phyloP scores from a whole-genome alignment of 495 filamentous ascomycete species.

The Hyaloscypha finlandica region DNA sequence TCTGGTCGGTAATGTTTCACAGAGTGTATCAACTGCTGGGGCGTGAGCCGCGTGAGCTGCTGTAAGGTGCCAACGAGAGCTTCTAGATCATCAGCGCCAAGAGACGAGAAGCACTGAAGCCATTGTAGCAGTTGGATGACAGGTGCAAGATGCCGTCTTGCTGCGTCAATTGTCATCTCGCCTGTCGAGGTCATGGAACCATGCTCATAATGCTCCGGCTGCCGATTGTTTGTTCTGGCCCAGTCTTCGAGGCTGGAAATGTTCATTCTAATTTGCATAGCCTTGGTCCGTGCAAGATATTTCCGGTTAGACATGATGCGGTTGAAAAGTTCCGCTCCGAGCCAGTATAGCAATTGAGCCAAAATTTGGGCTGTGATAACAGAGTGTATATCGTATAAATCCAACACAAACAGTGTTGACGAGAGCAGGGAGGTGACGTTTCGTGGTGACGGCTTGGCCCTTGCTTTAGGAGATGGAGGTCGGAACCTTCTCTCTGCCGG shows the following conservation, averaged over 20 bases:
- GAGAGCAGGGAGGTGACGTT: conserved; percentile 97
- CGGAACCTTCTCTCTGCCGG: conserved; percentile 90
- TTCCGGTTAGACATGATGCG: conserved; percentile 94
- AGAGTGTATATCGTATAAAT: conserved; percentile 98
- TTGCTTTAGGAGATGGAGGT: conserved; percentile 90
- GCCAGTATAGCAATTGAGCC: conserved; percentile 94
- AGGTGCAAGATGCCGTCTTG: conserved; percentile 81
- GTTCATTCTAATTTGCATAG: conserved; percentile 99
- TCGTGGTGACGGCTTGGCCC: conserved; percentile 86
- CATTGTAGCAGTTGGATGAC: conserved; percentile 95
- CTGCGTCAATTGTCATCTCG: conserved; percentile 80
- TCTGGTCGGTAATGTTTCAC: conserved; percentile 92
- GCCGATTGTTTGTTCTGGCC: conserved; percentile 88
- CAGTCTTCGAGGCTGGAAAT: conserved; percentile 94
- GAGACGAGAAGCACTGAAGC: conserved; percentile 95
- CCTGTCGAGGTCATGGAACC: conserved; percentile 85
- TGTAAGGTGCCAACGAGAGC: conserved; percentile 81
- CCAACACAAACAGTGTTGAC: conserved; percentile 94
- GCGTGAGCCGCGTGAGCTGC: conserved; percentile 80
- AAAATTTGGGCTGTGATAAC: conserved; percentile 92
- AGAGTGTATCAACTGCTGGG: conserved; percentile 88
- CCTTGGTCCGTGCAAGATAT: conserved; percentile 95
- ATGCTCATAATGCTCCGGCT: conserved; percentile 94
- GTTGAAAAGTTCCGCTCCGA: conserved; percentile 96
- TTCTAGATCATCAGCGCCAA: conserved; percentile 84